Evolutionary conservation across 2,329 filamentous ascomycete species (phyloP).

Genomic region (Proliferodiscus dingleyae): DNA sequence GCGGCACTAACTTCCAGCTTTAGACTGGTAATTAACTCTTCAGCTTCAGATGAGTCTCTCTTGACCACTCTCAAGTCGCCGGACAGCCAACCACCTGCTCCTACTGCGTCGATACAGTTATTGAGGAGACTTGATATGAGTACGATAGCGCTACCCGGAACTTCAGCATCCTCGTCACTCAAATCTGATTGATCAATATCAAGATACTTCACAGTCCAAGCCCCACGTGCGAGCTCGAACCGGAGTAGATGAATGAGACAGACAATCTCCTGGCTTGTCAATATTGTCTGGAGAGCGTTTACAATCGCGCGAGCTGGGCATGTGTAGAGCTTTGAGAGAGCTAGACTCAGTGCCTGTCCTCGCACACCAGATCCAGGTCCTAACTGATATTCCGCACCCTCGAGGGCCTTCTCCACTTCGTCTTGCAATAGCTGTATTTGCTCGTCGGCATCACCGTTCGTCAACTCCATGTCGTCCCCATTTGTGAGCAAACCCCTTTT

Average conservation of each 20-base stretch:
- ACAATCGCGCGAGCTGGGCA: conserved; percentile 59
- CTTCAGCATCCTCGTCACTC: conserved; percentile 42
- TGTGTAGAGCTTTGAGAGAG: conserved; percentile 64
- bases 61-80: conserved; percentile 49
- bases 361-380: conserved; percentile 59
- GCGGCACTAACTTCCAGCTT: conserved; percentile 66
- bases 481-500: conserved; percentile 26
- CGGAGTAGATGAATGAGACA: conserved; percentile 69
- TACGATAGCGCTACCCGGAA: conserved; percentile 63
- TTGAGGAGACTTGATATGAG: conserved; percentile 68
- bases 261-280: conserved; percentile 63
- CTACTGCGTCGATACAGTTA: conserved; percentile 70
- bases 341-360: conserved; percentile 59
- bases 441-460: conserved; percentile 29
- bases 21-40: conserved; percentile 61
- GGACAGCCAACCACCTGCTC: conserved; percentile 67
- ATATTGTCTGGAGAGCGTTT: conserved; percentile 56
- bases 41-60: conserved; percentile 46
- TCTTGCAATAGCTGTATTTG: conserved; percentile 50
- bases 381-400: conserved; percentile 63
- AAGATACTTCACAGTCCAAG: conserved; percentile 70
- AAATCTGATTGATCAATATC: conserved; percentile 49
- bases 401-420: conserved; percentile 59
- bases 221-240: conserved; percentile 67
- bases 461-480: conserved; percentile 13